Base-by-base conservation (phyloP, 2,329 filamentous ascomycete species). In the Madurella fahalii region DNA sequence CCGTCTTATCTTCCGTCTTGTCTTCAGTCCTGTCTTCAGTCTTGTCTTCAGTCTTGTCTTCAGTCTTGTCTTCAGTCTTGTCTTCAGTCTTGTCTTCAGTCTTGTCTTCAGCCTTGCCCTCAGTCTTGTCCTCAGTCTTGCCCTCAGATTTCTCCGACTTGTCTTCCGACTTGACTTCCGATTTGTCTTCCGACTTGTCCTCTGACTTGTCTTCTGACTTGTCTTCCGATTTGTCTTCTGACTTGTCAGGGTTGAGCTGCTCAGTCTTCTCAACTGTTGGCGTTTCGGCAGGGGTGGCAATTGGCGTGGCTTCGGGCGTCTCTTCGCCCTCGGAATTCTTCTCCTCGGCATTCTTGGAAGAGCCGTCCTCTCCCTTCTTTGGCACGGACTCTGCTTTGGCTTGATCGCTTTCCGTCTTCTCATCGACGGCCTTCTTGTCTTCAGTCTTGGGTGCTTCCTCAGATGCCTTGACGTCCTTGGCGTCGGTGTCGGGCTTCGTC, bases 181-280 rank as follows among this genome's bases (percentile, higher is more conserved):
- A n/a, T 41, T 61, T 58, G 9, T 61, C 57, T 3, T 58, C 41
- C 5, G 52, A 9, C 43, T 61, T 58, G 9, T 61, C 57, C 2
- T 57, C 54, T 37, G 57, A 9, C 39, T 59, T 42, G 16, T 63
- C 54, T 12, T 59, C 57, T n/a, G 61, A 17, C 55, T 59, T 58
- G 17, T 47, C 49, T 1, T 41, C 30, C 40, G 13, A 51, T 15
- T 40, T 58, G 52, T 5, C 52, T 52, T 56, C 49, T 18, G 58
- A 13, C 16, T 56, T 37, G 9, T 61, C 57, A 18, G 25, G 16
- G 34, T 15, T 13, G 34, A 53, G 37, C 18, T 51, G 39, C 34
- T 54, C 61, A 5, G 57, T 30, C 34, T 66, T 61, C 57, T 69
- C 62, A 2, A 54, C 42, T n/a, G 51, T 52, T 20, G 61, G 61